Conservation (phyloP, 495 filamentous ascomycete genomes). For the Trichoderma virens region DNA sequence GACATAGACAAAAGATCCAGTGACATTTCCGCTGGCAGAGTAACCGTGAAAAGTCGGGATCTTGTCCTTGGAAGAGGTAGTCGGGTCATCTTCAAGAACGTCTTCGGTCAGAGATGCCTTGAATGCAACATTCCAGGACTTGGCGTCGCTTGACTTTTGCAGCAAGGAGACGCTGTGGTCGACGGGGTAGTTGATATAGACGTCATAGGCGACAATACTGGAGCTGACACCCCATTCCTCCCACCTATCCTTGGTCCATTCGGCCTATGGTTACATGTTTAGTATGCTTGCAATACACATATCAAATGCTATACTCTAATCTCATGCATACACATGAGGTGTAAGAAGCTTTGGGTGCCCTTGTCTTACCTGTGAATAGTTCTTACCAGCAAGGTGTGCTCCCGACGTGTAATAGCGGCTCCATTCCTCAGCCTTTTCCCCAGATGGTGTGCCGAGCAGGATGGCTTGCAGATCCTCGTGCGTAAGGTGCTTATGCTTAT, state of each 20-base stretch:
- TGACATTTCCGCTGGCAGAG: conserved; percentile 84
- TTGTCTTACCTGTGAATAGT: conserved; percentile 49
- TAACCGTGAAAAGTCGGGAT: conserved; percentile 96
- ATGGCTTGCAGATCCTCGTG: conserved; percentile 65
- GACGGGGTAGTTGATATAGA: conserved; percentile 84
- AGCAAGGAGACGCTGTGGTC: conserved; percentile 73
- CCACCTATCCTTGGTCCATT: conserved; percentile 85
- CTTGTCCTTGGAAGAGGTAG: conserved; percentile 60
- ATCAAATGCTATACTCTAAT: no score
- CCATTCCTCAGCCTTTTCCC: conserved; percentile 67
- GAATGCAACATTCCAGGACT: conserved; percentile 56
- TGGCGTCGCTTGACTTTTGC: conserved; percentile 38
- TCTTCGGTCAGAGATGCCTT: conserved; percentile 82
- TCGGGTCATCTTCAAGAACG: conserved; percentile 75
- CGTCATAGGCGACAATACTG: conserved; percentile 72
- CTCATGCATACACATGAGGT: no score
- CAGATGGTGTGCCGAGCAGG: conserved; percentile 62
- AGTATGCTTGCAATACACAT: not conserved
- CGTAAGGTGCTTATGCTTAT: conserved; percentile 31
- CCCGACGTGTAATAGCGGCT: conserved; percentile 86
- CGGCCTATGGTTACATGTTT: conserved; percentile 45
- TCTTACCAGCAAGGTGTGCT: conserved; percentile 82
- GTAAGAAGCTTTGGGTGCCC: no score
- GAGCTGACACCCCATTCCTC: conserved; percentile 70
- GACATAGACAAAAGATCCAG: conserved; percentile 67